Evolutionary conservation across 2,329 filamentous ascomycete species (phyloP).

Genomic region (Arachnomyces sp.): DNA sequence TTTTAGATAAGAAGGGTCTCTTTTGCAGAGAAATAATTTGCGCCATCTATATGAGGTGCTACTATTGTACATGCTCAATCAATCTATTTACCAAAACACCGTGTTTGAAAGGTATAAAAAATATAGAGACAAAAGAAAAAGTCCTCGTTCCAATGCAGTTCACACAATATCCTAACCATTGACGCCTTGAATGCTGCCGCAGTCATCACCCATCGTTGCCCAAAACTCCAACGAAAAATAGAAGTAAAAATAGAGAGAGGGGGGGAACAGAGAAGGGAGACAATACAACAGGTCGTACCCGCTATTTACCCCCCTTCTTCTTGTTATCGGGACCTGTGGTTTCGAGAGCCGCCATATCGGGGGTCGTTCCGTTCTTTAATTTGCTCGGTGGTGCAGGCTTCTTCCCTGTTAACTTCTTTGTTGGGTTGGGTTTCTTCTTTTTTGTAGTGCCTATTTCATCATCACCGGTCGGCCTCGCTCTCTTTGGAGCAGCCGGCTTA

Average conservation of each 20-base stretch:
- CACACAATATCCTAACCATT: background rate
- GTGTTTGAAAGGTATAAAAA: no score
- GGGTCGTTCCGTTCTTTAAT: conserved; percentile 35
- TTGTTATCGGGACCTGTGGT: no score
- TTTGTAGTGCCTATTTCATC: conserved; percentile 39
- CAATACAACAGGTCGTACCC: no score
- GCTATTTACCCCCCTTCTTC: no score
- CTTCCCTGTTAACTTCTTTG: conserved; percentile 28
- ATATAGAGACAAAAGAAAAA: no score
- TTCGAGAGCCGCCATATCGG: conserved; percentile 16
- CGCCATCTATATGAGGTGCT: conserved; percentile 12
- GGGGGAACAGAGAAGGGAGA: no score
- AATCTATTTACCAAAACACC: no score
- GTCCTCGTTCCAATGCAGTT: conserved; percentile 8
- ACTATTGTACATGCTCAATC: conserved; percentile 8
- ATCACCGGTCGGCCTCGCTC: conserved; percentile 34
- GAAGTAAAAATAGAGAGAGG: no score
- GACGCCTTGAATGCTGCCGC: background rate
- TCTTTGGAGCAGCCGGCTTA: conserved; percentile 28
- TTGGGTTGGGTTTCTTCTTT: conserved; percentile 39
- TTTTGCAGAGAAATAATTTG: background rate
- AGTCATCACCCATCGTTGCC: no score
- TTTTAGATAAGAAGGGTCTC: background rate
- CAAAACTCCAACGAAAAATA: no score
- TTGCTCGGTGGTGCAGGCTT: conserved; percentile 34